phyloP scores from a whole-genome alignment of 805 yeast species.

The Candida stauntonica region DNA sequence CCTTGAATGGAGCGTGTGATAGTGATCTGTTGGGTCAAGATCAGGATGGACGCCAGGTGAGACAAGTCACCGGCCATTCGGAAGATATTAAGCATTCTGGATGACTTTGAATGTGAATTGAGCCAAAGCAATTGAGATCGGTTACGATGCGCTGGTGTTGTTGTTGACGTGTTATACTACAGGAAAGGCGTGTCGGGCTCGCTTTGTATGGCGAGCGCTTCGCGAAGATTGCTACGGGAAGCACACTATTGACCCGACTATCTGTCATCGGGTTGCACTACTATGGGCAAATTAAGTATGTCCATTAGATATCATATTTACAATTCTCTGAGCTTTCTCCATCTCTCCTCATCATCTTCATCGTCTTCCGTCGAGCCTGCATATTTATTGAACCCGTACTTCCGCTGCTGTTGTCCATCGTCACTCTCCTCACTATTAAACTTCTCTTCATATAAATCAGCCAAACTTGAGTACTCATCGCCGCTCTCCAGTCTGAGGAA shows the following conservation, averaged over 20 bases:
- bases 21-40: slow-evolving; percentile 68
- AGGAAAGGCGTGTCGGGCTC: no score
- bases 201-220: neutral
- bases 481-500: slow-evolving; percentile 29
- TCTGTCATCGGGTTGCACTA: no score
- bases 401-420: slow-evolving; percentile 9
- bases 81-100: slow-evolving; percentile 36
- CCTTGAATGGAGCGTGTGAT: slow-evolving; percentile 69
- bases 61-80: slow-evolving; percentile 66
- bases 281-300: no score
- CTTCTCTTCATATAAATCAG: slow-evolving; percentile 12
- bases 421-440: slow-evolving; percentile 14
- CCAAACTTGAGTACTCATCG: slow-evolving; percentile 9
- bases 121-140: no score
- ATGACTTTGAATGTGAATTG: neutral
- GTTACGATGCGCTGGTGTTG: neutral
- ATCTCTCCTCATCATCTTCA: slow-evolving; percentile 20
- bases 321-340: slow-evolving; percentile 21
- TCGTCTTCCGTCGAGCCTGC: slow-evolving; percentile 17
- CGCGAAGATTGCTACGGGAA: slow-evolving; percentile 3
- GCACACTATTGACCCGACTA: neutral
- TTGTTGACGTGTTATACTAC: slow-evolving; percentile 8
- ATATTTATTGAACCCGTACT: slow-evolving; percentile 10
- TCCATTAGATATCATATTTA: no score
- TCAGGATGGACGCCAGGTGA: slow-evolving; percentile 74